phyloP scores from a whole-genome alignment of 228 moss, liverwort and hornwort genomes.

The Sphagnum fallax region DNA sequence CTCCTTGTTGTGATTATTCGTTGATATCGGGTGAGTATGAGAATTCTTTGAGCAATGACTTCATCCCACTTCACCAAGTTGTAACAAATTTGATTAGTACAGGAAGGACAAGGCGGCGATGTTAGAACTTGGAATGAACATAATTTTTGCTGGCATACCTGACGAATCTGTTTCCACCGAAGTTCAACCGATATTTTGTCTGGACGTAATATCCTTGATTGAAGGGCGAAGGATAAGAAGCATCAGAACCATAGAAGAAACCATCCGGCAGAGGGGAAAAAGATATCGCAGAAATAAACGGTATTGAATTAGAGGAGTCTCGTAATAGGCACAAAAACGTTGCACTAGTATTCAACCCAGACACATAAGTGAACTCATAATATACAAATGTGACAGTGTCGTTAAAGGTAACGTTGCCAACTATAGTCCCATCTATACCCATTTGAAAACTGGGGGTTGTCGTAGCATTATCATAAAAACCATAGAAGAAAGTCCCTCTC shows the following conservation, averaged over 20 bases:
- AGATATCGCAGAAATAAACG: slow-evolving; percentile 19
- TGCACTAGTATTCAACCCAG: not conserved
- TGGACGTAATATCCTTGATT: not conserved
- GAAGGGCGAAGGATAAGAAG: not conserved
- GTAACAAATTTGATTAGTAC: too few species aligned
- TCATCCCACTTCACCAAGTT: too few species aligned
- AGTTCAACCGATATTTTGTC: not conserved
- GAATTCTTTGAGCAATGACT: too few species aligned
- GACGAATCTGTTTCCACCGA: not conserved
- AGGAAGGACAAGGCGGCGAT: too few species aligned
- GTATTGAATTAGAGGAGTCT: slow-evolving; percentile 2
- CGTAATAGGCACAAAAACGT: slow-evolving; percentile 12
- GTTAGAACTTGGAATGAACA: too few species aligned
- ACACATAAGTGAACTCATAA: slow-evolving; percentile 9
- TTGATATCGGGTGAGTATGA: too few species aligned
- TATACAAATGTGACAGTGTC: not conserved
- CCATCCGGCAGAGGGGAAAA: not conserved
- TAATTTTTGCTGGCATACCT: not conserved
- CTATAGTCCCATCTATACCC: slow-evolving; percentile 5
- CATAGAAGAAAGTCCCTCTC: slow-evolving; percentile 13
- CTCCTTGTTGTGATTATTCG: too few species aligned
- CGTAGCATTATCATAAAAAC: slow-evolving; percentile 3
- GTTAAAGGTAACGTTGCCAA: not conserved
- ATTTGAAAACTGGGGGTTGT: slow-evolving; percentile 8
- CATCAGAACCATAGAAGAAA: too few species aligned